Base-by-base conservation (phyloP, 1,139 yeast species). In the Pichia sp. region DNA sequence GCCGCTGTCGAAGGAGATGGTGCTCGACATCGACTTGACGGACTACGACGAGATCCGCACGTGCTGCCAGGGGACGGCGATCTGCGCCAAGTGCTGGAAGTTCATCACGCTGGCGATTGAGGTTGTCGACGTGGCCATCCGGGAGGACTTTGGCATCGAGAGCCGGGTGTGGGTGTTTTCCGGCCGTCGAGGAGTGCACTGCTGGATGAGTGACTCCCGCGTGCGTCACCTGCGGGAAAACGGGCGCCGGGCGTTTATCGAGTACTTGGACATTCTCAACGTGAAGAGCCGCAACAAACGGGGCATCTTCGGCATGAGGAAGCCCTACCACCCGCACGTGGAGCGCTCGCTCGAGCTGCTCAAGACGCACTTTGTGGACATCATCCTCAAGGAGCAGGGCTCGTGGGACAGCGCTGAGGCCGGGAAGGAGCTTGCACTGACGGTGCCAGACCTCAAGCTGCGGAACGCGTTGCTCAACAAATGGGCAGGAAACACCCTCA, bases 131-230 rank as follows among this genome's bases (percentile, higher is more conserved):
- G 65, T 70, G 1, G 85, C 96, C 0, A 73, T 93, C 52, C 73
- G 80, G 52, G 88, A 89, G 48, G 99, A 93, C 68, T 93, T 95
- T 70, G 98, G 97, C 0, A 91, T 89, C 68, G 72, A 83, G 52
- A 85, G 89, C 66, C 73, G 90, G 65, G 74, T 93, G 46, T 93
- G 99, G 99, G 96, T 93, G 2, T 93, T 89, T 66, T 89, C 97
- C 0, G 99, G 99, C 46, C 85, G 99, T 74, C 87, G 99, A 78
- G 99, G 99, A 68, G 96, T 96, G 25, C 99, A 93, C 75, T 95
- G 98, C 62, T 93, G 99, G 99, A 78, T 93, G 25, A 87, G 96
- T 68, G 99, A 95, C 66, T 70, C 79, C 50, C 73, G 91, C 48
- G 96, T 97, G 0, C 74, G 97, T 52, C 65, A 69, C 2, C 70